Conservation (phyloP, 176 grass and related monocot species). For the Triticum turgidum region DNA sequence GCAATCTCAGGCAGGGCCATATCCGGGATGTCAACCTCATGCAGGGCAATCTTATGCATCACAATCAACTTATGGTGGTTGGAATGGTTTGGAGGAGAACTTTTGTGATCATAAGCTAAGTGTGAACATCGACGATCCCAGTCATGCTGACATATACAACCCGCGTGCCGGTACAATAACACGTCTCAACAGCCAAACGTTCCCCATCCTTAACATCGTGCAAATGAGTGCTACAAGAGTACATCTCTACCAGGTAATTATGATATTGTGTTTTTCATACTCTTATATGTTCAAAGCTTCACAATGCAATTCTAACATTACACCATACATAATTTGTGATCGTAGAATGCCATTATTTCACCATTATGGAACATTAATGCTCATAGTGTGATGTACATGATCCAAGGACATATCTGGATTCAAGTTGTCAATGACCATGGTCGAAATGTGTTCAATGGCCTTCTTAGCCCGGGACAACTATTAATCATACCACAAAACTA, state of each 20-base stretch:
- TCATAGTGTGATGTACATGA: conserved; percentile 41
- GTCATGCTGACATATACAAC: conserved; percentile 31
- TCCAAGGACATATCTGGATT: conserved; percentile 2
- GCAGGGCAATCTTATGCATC: background rate
- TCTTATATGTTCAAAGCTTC: background rate
- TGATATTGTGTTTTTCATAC: background rate
- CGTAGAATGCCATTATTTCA: conserved; percentile 20
- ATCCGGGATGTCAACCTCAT: background rate
- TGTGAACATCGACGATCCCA: conserved; percentile 1
- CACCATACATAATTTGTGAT: background rate
- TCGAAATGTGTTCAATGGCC: background rate
- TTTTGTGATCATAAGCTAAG: background rate
- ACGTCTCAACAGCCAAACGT: background rate
- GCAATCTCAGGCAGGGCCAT: background rate
- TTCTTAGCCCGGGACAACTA: background rate
- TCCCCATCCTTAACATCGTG: background rate
- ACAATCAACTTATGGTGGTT: background rate
- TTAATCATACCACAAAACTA: background rate
- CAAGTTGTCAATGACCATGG: conserved; percentile 31
- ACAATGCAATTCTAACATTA: background rate
- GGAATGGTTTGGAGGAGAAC: background rate
- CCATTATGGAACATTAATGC: conserved; percentile 48
- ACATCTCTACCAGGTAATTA: conserved; percentile 27
- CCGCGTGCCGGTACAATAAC: conserved; percentile 17
- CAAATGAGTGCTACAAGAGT: conserved; percentile 38